Evolutionary conservation across 2,329 filamentous ascomycete genomes (phyloP).

Genomic region (Rosellinia necatrix): DNA sequence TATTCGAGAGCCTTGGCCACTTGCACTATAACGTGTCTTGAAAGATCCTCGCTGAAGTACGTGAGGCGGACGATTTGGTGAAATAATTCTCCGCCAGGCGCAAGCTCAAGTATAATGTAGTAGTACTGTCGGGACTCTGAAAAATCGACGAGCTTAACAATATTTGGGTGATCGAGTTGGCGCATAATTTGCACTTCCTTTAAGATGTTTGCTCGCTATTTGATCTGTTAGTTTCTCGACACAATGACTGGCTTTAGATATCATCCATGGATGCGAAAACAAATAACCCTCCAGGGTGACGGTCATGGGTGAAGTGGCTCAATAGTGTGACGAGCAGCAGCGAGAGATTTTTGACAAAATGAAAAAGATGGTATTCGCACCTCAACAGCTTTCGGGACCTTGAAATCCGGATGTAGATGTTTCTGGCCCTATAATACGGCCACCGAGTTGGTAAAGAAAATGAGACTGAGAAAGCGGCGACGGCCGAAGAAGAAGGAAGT

Average conservation of each 20-base stretch:
- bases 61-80: constrained; percentile 98
- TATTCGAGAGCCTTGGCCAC: constrained; percentile 95
- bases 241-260: constrained; percentile 8
- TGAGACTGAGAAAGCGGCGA: constrained; percentile 31
- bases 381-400: constrained; percentile 94
- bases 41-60: constrained; percentile 96
- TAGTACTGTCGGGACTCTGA: constrained; percentile 94
- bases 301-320: constrained; percentile 12
- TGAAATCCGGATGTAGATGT: constrained; percentile 95
- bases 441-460: constrained; percentile 58
- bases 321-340: constrained; percentile 1
- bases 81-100: constrained; percentile 94
- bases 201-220: constrained; percentile 90
- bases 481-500: constrained; percentile 40
- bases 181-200: constrained; percentile 99
- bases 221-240: constrained; percentile 36
- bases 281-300: constrained; percentile 3
- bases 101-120: constrained; percentile 94
- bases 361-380: constrained; percentile 68
- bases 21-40: constrained; percentile 90
- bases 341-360: constrained; percentile 34
- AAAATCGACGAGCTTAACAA: constrained; percentile 91
- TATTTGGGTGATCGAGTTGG: constrained; percentile 93
- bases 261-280: constrained; percentile 15
- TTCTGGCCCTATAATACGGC: constrained; percentile 74